Evolutionary conservation across 176 grass and related monocot genomes (phyloP).

Genomic region (Puccinellia tenuiflora): DNA sequence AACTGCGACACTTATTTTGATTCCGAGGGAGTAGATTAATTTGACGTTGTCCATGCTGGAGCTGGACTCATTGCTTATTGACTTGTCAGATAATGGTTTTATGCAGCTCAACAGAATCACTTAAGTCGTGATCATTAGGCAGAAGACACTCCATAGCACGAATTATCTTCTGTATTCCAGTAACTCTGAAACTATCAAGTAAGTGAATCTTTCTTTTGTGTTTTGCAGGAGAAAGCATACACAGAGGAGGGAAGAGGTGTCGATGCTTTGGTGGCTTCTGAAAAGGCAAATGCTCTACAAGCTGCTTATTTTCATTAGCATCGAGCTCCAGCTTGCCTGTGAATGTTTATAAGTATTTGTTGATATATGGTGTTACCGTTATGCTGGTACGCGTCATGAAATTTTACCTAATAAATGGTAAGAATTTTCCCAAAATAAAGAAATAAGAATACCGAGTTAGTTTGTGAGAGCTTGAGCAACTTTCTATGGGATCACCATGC

Average conservation of each 20-base stretch:
- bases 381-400: background rate
- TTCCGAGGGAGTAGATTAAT: too few relatives aligned
- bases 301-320: slow-evolving; percentile 15
- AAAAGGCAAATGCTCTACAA: slow-evolving; percentile 44
- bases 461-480: background rate
- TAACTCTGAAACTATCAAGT: background rate
- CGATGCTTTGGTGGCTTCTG: slow-evolving; percentile 36
- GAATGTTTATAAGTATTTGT: background rate
- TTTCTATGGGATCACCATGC: background rate
- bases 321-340: background rate
- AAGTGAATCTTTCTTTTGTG: background rate
- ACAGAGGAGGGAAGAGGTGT: slow-evolving; percentile 24
- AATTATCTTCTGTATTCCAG: background rate
- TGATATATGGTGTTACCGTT: background rate
- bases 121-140: background rate
- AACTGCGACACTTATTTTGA: too few relatives aligned
- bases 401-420: background rate
- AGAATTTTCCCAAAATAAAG: background rate
- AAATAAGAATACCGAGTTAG: background rate
- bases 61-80: too few relatives aligned
- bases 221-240: slow-evolving; percentile 46
- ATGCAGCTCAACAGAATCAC: background rate
- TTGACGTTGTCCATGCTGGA: too few relatives aligned
- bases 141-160: background rate
- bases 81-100: too few relatives aligned